Base-by-base conservation (phyloP, 75 land plant genomes). In the Gnetum montanum region DNA sequence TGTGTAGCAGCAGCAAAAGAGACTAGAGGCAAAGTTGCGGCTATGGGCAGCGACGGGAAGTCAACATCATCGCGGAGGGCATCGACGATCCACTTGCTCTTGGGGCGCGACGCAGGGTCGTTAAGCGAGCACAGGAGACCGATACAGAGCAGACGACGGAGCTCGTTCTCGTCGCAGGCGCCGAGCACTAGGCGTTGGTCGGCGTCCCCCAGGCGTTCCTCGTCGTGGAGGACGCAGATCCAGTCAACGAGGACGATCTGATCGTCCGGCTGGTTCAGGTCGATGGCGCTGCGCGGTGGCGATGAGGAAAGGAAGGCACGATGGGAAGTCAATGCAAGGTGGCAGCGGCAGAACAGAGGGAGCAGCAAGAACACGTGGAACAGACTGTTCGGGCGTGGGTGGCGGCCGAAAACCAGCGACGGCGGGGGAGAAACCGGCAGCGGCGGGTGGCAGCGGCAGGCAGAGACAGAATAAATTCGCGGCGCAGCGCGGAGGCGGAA, bases 171-270 rank as follows among this genome's bases (percentile, higher is more conserved):
- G 4, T 71, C 37, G 16, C 41, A 22, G 54, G 67, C 76, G 8
- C 75, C 75, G 25, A 69, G 81, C 16, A 64, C 54, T 19, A 86
- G 52, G 49, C 77, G 46, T 16, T 15, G 23, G 57, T 86, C 91
- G 22, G 80, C 83, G 7, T 70, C 56, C 0, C 79, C 15, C 12
- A 55, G 16, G 16, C 34, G 57, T 0, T 70, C 68, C 0, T 70
- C 67, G 37, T 83, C 86, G 25, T 76, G 59, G 12, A 86, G 69
- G 36, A 58, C 16, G 16, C 88, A 43, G 7, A 76, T 64, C 84
- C 83, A 83, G 57, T 86, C 91, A 0, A 83, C 77, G 67, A 86
- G 34, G 8, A 86, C 31, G 31, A 82, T 82, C 55, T 75, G 60
- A 25, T 86, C 79, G 47, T 86, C 87, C 6, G 81, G 70, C 36